phyloP scores from a whole-genome alignment of 768 basidiomycete species.

The Lactarius deliciosus region DNA sequence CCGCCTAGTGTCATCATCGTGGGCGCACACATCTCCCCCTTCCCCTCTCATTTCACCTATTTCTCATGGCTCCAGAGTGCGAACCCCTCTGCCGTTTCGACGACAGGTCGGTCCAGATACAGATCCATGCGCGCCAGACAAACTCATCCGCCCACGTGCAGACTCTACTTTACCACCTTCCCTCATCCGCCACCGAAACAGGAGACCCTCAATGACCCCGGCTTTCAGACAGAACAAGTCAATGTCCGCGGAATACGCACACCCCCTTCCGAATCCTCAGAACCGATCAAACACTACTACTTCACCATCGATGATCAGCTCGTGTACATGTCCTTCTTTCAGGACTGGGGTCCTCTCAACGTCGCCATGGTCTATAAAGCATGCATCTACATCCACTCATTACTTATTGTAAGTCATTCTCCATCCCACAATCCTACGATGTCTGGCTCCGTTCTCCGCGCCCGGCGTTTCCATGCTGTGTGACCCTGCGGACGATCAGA shows the following conservation, averaged over 20 bases:
- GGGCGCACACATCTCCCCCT: background rate
- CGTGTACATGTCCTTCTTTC: slow-evolving; percentile 89
- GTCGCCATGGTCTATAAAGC: slow-evolving; percentile 92
- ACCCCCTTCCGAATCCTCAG: slow-evolving; percentile 63
- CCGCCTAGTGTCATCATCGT: background rate
- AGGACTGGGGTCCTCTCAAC: slow-evolving; percentile 93
- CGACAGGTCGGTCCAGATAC: slow-evolving; percentile 55
- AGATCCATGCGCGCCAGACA: background rate
- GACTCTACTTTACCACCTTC: slow-evolving; percentile 90
- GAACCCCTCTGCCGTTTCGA: slow-evolving; percentile 79
- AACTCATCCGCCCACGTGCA: slow-evolving; percentile 17
- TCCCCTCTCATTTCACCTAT: background rate
- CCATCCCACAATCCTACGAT: background rate
- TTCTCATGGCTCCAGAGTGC: slow-evolving; percentile 49
- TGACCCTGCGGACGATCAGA: background rate
- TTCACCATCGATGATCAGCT: slow-evolving; percentile 93
- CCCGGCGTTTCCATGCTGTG: background rate
- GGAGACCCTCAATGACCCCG: slow-evolving; percentile 59
- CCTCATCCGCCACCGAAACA: slow-evolving; percentile 70
- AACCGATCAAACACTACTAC: slow-evolving; percentile 81
- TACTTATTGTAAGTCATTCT: slow-evolving; percentile 43
- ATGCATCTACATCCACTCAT: slow-evolving; percentile 87
- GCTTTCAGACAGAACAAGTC: slow-evolving; percentile 56
- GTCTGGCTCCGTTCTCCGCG: background rate
- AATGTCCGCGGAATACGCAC: slow-evolving; percentile 59